Evolutionary conservation across 129 eudicot species (phyloP), one percentile per base, ranked within the genome.

Genomic region (Pittosporum tobira): DNA sequence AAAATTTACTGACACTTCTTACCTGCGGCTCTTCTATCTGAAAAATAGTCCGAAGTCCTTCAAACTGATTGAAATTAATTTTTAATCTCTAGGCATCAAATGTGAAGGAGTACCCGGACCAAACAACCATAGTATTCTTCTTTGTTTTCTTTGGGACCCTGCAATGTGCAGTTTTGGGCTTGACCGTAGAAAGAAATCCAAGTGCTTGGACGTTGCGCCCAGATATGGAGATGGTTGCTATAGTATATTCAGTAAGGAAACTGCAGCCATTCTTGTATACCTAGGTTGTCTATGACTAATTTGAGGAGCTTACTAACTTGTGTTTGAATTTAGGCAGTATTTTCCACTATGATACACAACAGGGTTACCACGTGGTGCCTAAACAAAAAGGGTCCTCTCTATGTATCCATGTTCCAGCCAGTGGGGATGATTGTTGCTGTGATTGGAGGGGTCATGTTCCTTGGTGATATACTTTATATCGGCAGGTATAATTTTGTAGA

Each of bases 351-450:
- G 20, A 40, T 63, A 38, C 29, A 66, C 26, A 25, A 46, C 34
- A 34, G 13, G 9, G 66, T 64, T 8, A 7, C 25, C 13, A 48
- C 76, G 13, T 72, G 77, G 77, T 40, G 66, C 23, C 46, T 72
- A 7, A 36, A 45, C 7, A 38, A 29, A 22, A 72, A 59, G 21
- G 77, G 72, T 3, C 77, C 77, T 3, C 43, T 73, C 13, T 73
- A 65, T 44, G 72, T 72, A 0, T 53, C 65, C 5, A 49, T 45
- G 46, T 73, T 65, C 63, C 34, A 25, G 50, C 77, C 77, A 0
- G 48, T 65, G 57, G 23, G 31, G 6, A 73, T 73, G 21, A 52
- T 51, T 2, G 27, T 66, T 31, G 72, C 77, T 7, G 46, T 38
- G 18, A 14, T 52, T 13, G 36, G 44, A 38, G 77, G 72, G 1